Percentiles rank a stretch among this genome's conserved stretches.
Conservation (phyloP, 306 rosid genomes). For the Biancaea sappan region DNA sequence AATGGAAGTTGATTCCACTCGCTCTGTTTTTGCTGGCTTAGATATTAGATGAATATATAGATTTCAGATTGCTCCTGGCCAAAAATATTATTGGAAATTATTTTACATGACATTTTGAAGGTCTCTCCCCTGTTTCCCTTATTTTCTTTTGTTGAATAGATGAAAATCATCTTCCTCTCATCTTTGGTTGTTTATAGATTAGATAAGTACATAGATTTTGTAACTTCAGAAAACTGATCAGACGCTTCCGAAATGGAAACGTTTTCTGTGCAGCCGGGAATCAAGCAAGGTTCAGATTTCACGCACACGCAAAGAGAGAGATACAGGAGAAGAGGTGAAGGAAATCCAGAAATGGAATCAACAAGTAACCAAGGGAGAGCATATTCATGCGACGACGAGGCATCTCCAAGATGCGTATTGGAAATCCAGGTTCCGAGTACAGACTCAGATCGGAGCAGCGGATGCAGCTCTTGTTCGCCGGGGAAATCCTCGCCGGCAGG, state of each 20-base stretch:
- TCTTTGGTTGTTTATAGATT: neutral
- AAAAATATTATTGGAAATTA: neutral
- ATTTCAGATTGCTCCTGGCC: no score
- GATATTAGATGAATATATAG: neutral
- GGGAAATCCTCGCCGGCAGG: slow-evolving; percentile 27
- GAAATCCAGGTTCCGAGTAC: slow-evolving; percentile 52
- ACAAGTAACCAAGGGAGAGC: slow-evolving; percentile 5
- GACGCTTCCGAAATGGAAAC: no score
- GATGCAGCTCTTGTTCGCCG: slow-evolving; percentile 24
- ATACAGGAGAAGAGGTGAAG: neutral
- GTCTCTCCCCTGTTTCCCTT: slow-evolving; percentile 14
- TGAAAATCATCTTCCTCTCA: neutral
- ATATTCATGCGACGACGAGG: slow-evolving; percentile 32
- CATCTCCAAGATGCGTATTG: slow-evolving; percentile 73
- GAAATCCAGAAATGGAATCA: slow-evolving; percentile 23
- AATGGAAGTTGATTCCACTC: neutral
- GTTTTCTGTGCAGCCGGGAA: no score
- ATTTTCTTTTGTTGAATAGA: neutral
- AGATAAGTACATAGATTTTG: neutral
- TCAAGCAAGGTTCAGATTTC: neutral
- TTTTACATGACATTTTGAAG: neutral
- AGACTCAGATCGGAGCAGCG: slow-evolving; percentile 51
- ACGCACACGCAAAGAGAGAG: slow-evolving; percentile 28
- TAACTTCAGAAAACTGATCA: no score
- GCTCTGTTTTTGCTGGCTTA: neutral